Evolutionary conservation across 2,329 filamentous ascomycete species (phyloP), one percentile per base, ranked within the genome.

Genomic region (Neonectria sp.): DNA sequence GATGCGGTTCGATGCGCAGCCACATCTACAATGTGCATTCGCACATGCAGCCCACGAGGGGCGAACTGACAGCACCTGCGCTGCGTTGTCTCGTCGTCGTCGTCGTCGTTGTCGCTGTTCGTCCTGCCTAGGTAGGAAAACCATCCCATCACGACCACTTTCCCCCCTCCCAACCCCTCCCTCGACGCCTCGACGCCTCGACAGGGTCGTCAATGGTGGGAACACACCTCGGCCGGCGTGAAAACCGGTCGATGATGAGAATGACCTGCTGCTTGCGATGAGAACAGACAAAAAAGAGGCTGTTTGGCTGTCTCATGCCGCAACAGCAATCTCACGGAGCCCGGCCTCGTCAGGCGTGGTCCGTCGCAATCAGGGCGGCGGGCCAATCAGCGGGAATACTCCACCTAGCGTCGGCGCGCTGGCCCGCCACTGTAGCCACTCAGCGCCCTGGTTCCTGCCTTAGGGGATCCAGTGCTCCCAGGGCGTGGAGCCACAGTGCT

Each of bases 251-350:
- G 55, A 29, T 48, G 48, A 51, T 27, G 48, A 51, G 13, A 48
- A 55, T 64, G 48, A 57, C 37, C 48, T 60, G 66, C 58, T 65
- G 59, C 27, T 60, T 46, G 35, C 29, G 60, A 58, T 27, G 55
- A 63, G 25, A 58, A 56, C 48, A 49, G 31, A 64, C 67, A 74
- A 67, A 52, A 67, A 63, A 67, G 59, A 67, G 66, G 66, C 43
- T 73, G 73, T 68, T 67, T 71, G 40, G 40, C n/a, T 73, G 73
- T 68, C 69, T 71, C 71, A 73, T 69, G 69, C 64, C 61, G 72
- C 66, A 71, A 71, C 59, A 73, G 71, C 71, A 75, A 76, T 75
- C 73, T 76, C 71, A 71, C 63, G 62, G 48, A 63, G 69, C 69
- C 73, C 60, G 62, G 72, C 70, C 49, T 71, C 71, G 63, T 68